Evolutionary conservation across 768 basidiomycete species (phyloP).

Genomic region (Podaxis pistillaris): DNA sequence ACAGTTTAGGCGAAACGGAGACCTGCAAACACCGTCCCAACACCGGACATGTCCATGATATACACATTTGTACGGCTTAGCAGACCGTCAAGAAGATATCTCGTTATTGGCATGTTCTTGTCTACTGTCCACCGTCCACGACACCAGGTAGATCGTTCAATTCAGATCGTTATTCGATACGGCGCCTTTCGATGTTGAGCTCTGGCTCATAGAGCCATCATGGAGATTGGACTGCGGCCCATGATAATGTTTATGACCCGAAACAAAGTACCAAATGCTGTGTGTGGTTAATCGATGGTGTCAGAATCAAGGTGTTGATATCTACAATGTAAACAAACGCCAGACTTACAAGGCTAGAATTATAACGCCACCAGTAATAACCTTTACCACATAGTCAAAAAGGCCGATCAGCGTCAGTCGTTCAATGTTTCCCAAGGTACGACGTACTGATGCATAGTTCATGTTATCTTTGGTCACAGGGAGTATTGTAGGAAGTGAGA

Average conservation of each 20-base stretch:
- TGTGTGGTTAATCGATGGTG: slow-evolving; percentile 6
- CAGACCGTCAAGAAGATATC: too few relatives aligned
- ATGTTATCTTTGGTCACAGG: slow-evolving; percentile 74
- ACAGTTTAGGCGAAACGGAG: neutral
- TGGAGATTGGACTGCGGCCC: slow-evolving; percentile 58
- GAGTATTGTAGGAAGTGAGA: slow-evolving; percentile 65
- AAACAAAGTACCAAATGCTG: slow-evolving; percentile 51
- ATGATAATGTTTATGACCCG: slow-evolving; percentile 53
- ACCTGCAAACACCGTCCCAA: neutral
- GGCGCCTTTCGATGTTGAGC: neutral
- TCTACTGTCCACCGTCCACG: neutral
- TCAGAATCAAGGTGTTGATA: neutral
- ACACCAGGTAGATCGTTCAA: slow-evolving; percentile 9
- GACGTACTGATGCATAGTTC: slow-evolving; percentile 76
- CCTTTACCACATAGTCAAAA: slow-evolving; percentile 23
- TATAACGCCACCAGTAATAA: slow-evolving; percentile 53
- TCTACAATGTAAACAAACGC: neutral
- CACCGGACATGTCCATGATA: neutral
- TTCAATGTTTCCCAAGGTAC: neutral
- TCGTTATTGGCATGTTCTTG: neutral
- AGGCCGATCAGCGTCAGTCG: neutral
- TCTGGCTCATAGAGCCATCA: slow-evolving; percentile 21
- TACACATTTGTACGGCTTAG: neutral
- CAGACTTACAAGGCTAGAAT: slow-evolving; percentile 48
- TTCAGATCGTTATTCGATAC: slow-evolving; percentile 4